Base-by-base conservation (phyloP, 371 early-diverging fungal species). In the Actinomortierella wolfii region DNA sequence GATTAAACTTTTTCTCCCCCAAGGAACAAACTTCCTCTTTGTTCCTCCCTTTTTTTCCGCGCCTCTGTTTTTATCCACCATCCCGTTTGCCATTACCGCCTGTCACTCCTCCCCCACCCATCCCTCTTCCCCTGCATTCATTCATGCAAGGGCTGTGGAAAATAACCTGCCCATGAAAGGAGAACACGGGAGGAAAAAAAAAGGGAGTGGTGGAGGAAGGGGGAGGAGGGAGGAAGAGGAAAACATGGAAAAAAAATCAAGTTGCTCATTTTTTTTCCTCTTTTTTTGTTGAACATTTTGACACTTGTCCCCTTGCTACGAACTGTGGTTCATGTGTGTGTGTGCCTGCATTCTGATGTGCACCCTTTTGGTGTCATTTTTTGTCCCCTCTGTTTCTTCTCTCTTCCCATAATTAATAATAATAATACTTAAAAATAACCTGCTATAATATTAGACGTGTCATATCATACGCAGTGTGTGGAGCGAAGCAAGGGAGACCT, bases 111-210 rank as follows among this genome's bases (percentile, higher is more conserved):
- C 6, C 28, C 3, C 7, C 51, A 23, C 14, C 51, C 45, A 3
- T 6, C 45, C 45, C 17, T 4, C 28, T 11, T 13, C 24, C 17
- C 28, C 51, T 13, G 15, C 40, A 42, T 21, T 41, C 39, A 17
- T 53, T 21, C 40, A 20, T 26, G 21, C 42, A 41, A 61, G 53
- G 61, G 54, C 54, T 8, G 20, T 49, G 24, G n/a, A 47, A n/a
- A 24, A 18, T 24, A 18, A 47, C 11, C 9, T 47, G 11, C 47
- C 21, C 47, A n/a, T 47, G 21, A 21, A 3, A 23, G 24, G 21
- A 59, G 57, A 11, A 65, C 71, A 58, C 57, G 71, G 47, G 71
- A 71, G n/a, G n/a, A n/a, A n/a, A n/a, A n/a, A n/a, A n/a, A n/a
- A n/a, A n/a, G n/a, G n/a, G n/a, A n/a, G n/a, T n/a, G n/a, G n/a